Percentiles rank a stretch among this genome's conserved stretches.
phyloP scores from a whole-genome alignment of 2,329 filamentous ascomycete species.

The Trichoderma simmonsii region DNA sequence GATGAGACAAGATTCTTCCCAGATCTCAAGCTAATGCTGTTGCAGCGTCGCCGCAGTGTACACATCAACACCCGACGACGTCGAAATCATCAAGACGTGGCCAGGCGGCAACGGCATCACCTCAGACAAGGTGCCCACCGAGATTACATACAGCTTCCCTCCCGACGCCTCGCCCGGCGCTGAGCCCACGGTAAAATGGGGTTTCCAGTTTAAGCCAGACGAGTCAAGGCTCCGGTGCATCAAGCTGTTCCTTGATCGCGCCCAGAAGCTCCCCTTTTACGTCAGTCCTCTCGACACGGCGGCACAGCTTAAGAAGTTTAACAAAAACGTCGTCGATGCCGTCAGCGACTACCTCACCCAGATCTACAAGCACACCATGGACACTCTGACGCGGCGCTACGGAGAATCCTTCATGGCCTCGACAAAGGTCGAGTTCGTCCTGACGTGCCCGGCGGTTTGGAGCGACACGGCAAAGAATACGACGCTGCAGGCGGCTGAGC shows the following conservation, averaged over 20 bases:
- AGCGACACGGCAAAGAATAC: constrained; percentile 82
- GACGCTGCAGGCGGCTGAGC: constrained; percentile 72
- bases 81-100: constrained; percentile 83
- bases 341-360: constrained; percentile 77
- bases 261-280: constrained; percentile 77
- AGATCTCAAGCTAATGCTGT: not conserved
- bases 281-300: constrained; percentile 75
- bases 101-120: constrained; percentile 81
- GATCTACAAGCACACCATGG: constrained; percentile 74
- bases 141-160: constrained; percentile 61
- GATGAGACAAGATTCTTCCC: not conserved
- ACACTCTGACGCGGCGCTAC: constrained; percentile 69
- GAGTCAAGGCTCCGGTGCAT: constrained; percentile 75
- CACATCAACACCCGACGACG: constrained; percentile 71
- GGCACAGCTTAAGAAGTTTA: constrained; percentile 68
- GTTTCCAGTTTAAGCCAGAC: constrained; percentile 77
- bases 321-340: constrained; percentile 75
- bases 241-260: constrained; percentile 78
- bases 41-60: constrained; percentile 65
- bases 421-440: constrained; percentile 73
- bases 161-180: constrained; percentile 33
- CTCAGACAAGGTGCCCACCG: constrained; percentile 82
- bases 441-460: constrained; percentile 83
- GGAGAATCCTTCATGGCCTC: constrained; percentile 75
- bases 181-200: constrained; percentile 64